Base-by-base conservation (phyloP, 192 early-diverging fungal genomes). In the Coemansia sp. region DNA sequence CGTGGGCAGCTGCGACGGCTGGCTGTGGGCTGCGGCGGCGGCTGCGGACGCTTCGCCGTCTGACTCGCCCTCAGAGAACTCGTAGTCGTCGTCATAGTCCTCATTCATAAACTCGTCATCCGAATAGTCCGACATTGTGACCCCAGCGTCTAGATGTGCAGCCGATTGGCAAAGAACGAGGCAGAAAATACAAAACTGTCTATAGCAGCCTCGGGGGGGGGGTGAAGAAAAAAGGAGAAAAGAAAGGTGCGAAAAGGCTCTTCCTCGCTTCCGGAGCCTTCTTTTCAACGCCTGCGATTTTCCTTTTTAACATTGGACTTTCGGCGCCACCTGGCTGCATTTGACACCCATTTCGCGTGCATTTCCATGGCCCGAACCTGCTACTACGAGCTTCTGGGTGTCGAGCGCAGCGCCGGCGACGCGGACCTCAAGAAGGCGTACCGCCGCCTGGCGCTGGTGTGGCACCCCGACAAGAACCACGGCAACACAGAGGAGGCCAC, bases 401-500 rank as follows among this genome's bases (percentile, higher is more conserved):
- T 97, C 28, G 86, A 86, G 35, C 73, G 84, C 31, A 79, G 62
- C 41, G 94, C 91, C 8, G 80, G 78, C 23, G 71, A 80, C 21
- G 69, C 81, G 7, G 93, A 94, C 9, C 79, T 98, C 20, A 96
- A 95, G 62, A 94, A 92, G 72, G 95, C 91, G 1, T 92, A 91
- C 55, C 71, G 86, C 14, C 78, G 77, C 38, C 82, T 86, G 53
- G 90, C 90, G 12, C 66, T 91, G 19, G 66, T 83, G 62, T 89
- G 87, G 86, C 88, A 92, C 55, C 88, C 86, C 58, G 94, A 97
- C 80, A 95, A 95, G 67, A 95, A 98, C 80, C 67, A 71, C 21
- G 77, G 91, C 58, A 76, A 86, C 45, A 67, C 87, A 2, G 89
- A 93, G 40, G 91, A 94, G 62, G 85, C 94, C 5, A 97, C 92